Evolutionary conservation across 441 rosid species (phyloP).

Genomic region (Populus hybrid): DNA sequence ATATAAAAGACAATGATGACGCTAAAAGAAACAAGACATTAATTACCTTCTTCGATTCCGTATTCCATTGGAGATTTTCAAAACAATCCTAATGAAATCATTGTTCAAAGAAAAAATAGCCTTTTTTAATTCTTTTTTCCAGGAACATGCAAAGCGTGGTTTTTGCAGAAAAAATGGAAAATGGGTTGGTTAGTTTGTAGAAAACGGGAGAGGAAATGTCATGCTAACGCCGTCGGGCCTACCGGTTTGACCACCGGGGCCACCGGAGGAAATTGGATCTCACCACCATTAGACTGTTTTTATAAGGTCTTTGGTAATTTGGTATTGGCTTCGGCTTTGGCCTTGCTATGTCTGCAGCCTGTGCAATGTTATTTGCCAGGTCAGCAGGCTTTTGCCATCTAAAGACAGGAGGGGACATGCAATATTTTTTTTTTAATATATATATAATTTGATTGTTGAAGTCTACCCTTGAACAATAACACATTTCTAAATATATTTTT

Average conservation of each 20-base stretch:
- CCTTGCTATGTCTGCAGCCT: no score
- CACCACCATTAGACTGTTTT: background rate
- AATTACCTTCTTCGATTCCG: constrained; percentile 20
- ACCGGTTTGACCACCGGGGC: constrained; percentile 15
- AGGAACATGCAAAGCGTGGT: background rate
- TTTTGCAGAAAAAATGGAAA: background rate
- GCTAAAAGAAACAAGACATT: background rate
- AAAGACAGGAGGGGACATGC: background rate
- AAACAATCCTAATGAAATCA: constrained; percentile 3
- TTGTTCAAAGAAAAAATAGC: background rate
- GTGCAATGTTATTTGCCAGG: background rate
- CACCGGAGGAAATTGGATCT: constrained; percentile 2
- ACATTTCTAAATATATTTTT: no score
- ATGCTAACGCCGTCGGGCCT: constrained; percentile 10
- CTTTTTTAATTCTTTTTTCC: background rate
- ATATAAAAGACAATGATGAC: no score
- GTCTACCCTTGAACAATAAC: no score
- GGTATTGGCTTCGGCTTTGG: no score
- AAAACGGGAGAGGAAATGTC: background rate
- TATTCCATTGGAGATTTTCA: constrained; percentile 26
- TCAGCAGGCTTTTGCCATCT: background rate
- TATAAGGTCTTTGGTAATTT: background rate
- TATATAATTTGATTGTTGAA: no score
- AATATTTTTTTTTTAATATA: no score
- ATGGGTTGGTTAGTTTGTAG: background rate